Evolutionary conservation across 31 red algal genomes (phyloP), one percentile per base, ranked within the genome.

Genomic region (Odonthalia washingtoniensis): DNA sequence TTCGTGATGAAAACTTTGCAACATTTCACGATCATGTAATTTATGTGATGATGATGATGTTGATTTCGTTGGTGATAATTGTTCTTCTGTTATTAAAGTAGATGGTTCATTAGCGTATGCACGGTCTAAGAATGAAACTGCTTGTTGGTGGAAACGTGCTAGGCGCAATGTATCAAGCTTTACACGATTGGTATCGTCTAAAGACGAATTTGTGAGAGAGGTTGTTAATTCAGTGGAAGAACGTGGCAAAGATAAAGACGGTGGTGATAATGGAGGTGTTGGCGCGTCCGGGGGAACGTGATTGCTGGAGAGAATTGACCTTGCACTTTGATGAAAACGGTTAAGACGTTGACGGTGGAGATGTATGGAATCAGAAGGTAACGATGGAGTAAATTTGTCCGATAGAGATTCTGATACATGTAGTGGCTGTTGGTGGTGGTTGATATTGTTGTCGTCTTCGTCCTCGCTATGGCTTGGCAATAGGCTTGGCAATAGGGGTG

Each of bases 111-210:
- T 74, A 39, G 70, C 74, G 77, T 87, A 93, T 27, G 90, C 90
- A 46, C 82, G 82, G 65, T 87, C 67, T 9, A 93, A 63, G 70
- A 93, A 93, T 27, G 83, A 79, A 65, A 87, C 78, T 41, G 90
- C 90, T 42, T 93, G 83, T 32, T 68, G 34, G 65, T 87, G 81
- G 49, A 93, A 93, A 69, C 90, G 90, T 32, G 86, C 74, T 39
- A 93, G 77, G 49, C 90, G 90, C 39, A 75, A 21, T 34, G 53
- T 52, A 83, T 93, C 90, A 43, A 81, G 24, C n/a, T 85, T 41
- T 30, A 92, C 40, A 74, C 83, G 89, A 46, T 43, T 72, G 86
- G 49, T 14, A 57, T 57, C 49, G 9, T n/a, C n/a, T n/a, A n/a
- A n/a, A n/a, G n/a, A n/a, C n/a, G n/a, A n/a, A n/a, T n/a, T n/a